Percentiles rank a stretch among this genome's conserved stretches.
These are phyloP conservation scores for Podospora sp. DNA, from an alignment of 495 filamentous ascomycete genomes.

Conservation along the genomic window DNA sequence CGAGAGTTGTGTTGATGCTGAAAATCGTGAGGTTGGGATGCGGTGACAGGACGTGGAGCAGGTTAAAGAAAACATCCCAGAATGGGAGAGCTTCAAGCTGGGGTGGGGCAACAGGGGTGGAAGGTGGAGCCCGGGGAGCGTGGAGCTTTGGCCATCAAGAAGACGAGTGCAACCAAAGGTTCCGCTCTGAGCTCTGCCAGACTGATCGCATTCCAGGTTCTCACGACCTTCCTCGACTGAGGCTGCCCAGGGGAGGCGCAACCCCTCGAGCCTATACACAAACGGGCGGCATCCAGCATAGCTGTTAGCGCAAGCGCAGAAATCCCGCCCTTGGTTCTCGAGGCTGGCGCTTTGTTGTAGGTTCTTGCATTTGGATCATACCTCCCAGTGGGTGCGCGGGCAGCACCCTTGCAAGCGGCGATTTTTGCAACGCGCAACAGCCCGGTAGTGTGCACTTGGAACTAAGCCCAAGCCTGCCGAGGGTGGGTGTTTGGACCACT, in stretches of 20 bases:
- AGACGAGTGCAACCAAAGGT: background rate
- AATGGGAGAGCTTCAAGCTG: slow-evolving; percentile 15
- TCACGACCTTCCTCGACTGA: background rate
- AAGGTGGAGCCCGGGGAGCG: slow-evolving; percentile 6
- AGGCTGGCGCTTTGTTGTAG: slow-evolving; percentile 13
- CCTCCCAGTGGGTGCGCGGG: background rate
- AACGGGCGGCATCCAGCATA: background rate
- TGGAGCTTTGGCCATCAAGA: background rate
- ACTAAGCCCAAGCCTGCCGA: background rate
- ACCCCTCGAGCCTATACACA: background rate
- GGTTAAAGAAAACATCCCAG: background rate
- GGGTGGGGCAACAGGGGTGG: slow-evolving; percentile 8
- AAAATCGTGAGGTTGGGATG: slow-evolving; percentile 25
- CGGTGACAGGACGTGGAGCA: background rate
- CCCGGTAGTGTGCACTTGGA: background rate
- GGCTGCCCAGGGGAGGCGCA: background rate
- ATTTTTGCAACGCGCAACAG: slow-evolving; percentile 15
- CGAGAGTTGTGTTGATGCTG: slow-evolving; percentile 7
- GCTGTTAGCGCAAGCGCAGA: background rate
- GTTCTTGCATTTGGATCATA: background rate
- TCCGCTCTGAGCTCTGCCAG: background rate
- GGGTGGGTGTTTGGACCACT: slow-evolving; percentile 6
- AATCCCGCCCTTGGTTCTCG: background rate
- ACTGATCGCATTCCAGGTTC: background rate
- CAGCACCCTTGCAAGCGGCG: slow-evolving; percentile 13